Evolutionary conservation across 2,329 filamentous ascomycete species (phyloP).

Genomic region (Hypomyces rosellus): DNA sequence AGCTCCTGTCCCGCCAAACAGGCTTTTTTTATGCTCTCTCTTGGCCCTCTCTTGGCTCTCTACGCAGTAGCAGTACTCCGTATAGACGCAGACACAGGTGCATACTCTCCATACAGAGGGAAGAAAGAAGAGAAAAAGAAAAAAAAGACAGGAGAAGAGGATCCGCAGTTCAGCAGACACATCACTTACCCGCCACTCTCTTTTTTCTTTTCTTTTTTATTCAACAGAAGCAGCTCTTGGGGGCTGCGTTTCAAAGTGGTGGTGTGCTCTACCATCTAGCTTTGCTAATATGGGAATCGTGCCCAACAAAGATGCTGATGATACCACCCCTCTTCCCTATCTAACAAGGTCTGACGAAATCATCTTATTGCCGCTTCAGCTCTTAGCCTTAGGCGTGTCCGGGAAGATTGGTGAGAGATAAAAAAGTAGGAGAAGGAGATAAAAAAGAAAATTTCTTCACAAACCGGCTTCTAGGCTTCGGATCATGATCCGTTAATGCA

Average conservation of each 20-base stretch:
- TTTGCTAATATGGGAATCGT: constrained; percentile 6
- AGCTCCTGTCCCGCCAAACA: not conserved
- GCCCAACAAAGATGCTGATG: constrained; percentile 5
- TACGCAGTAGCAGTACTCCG: too few species aligned
- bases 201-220: not conserved
- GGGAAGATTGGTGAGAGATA: not conserved
- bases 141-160: constrained; percentile 1
- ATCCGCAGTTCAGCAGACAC: constrained; percentile 7
- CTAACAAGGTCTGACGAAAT: too few species aligned
- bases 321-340: not conserved
- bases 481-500: not conserved
- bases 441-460: not conserved
- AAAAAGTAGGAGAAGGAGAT: not conserved
- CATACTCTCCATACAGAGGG: too few species aligned
- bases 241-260: not conserved
- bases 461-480: not conserved
- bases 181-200: constrained; percentile 6
- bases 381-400: not conserved
- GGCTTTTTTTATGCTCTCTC: too few species aligned
- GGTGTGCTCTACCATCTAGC: not conserved
- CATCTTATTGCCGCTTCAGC: not conserved
- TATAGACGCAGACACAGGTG: too few species aligned
- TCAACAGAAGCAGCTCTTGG: not conserved
- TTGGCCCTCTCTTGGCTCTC: not conserved
- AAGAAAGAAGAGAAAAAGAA: not conserved